A percentile compares a stretch with the other conserved stretches of the same genome.
These are phyloP conservation scores for Clavulina sp. DNA, from an alignment of 768 basidiomycete species.

Conservation along the genomic window DNA sequence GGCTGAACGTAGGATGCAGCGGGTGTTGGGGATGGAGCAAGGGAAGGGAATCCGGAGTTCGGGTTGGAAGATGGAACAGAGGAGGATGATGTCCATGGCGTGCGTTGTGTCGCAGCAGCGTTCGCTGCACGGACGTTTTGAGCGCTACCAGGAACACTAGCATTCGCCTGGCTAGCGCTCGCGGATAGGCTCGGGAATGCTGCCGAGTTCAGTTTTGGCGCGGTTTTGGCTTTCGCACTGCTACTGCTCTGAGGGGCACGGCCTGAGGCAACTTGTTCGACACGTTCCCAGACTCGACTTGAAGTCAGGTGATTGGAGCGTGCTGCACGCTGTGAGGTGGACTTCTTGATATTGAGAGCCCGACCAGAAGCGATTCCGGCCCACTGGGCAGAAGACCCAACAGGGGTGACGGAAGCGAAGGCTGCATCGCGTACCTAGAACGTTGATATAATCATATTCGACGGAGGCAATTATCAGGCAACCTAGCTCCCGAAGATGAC, in stretches of 20 bases:
- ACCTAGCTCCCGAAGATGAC: background rate
- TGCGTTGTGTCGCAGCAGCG: constrained; percentile 15
- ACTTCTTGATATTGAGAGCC: constrained; percentile 68
- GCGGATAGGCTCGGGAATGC: constrained; percentile 14
- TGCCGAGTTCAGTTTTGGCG: background rate
- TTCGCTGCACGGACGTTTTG: too few species aligned
- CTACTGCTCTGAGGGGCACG: constrained; percentile 14
- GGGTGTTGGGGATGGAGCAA: constrained; percentile 1
- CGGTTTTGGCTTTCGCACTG: background rate
- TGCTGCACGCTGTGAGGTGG: constrained; percentile 40
- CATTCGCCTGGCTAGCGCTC: constrained; percentile 11
- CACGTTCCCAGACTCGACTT: constrained; percentile 67
- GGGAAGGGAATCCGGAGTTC: constrained; percentile 5
- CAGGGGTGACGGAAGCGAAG: constrained; percentile 1
- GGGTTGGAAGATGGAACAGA: constrained; percentile 5
- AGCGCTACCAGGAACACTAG: too few species aligned
- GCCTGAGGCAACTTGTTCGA: constrained; percentile 57
- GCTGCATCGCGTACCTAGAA: constrained; percentile 21
- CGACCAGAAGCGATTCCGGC: constrained; percentile 68
- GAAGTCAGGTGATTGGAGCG: constrained; percentile 25
- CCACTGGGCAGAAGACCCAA: constrained; percentile 31
- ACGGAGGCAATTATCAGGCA: background rate
- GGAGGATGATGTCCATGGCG: constrained; percentile 30
- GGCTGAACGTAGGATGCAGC: background rate
- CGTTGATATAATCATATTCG: background rate